Evolutionary conservation across 208 protist genomes (phyloP).

Genomic region (Trichomonas gallinae): DNA sequence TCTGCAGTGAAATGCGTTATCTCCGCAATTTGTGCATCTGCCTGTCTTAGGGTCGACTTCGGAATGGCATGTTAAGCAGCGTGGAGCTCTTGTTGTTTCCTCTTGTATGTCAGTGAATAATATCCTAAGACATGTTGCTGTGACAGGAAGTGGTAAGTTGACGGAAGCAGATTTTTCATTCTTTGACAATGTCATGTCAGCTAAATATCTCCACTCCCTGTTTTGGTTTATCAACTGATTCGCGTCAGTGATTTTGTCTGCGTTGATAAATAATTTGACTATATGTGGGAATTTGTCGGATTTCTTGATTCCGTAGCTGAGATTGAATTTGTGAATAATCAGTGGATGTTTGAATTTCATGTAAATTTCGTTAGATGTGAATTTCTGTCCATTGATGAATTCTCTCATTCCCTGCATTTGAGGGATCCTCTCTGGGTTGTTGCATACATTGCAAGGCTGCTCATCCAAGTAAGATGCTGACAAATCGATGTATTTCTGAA

Average conservation of each 20-base stretch:
- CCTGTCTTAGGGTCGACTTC: constrained; percentile 33
- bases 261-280: not conserved
- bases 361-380: not conserved
- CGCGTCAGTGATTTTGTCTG: not conserved
- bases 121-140: not conserved
- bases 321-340: not conserved
- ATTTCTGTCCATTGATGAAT: not conserved
- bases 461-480: not conserved
- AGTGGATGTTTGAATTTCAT: not conserved
- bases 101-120: not conserved
- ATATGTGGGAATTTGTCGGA: not conserved
- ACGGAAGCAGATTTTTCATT: not conserved
- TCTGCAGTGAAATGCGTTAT: constrained; percentile 68
- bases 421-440: not conserved
- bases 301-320: not conserved
- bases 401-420: not conserved
- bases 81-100: not conserved
- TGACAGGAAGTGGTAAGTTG: not conserved
- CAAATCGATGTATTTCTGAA: not conserved
- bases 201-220: not conserved
- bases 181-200: not conserved
- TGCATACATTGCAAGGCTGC: not conserved
- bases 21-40: constrained; percentile 59
- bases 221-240: not conserved
- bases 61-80: not conserved